Evolutionary conservation across 78 protist species (phyloP), one percentile per base, ranked within the genome.

Genomic region (Monocercomonoides exilis): DNA sequence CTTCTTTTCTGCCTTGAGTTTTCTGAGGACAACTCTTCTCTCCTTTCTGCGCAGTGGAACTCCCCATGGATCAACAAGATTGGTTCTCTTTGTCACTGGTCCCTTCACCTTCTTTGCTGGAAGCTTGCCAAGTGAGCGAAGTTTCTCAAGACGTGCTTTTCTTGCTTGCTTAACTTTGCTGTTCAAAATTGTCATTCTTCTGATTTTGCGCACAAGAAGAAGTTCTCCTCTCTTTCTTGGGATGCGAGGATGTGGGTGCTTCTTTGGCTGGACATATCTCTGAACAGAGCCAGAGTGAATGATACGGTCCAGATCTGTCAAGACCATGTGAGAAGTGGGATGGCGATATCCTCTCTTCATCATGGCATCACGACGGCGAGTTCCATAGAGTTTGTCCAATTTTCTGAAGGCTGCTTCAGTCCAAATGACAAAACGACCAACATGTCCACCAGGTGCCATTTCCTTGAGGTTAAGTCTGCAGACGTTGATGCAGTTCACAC

Each of bases 381-480:
- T 92, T 43, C 96, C 98, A 90, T 85, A 98, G 93, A 94, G 5
- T 32, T 6, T 0, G 91, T 96, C 96, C 45, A 99, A 94, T 86
- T 85, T 46, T 90, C 90, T 89, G 95, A 98, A 96, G 70, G 99
- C 99, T 54, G 89, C 85, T 91, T 96, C 85, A 64, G 99, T 93
- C 99, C 99, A 98, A 94, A 98, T 93, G 96, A 96, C 45, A 92
- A 98, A 95, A 87, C 99, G 96, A 89, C 99, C 99, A 38, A 98
- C 77, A 93, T 97, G 99, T 42, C 99, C 99, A 89, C 99, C 99
- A 41, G 99, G 99, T 84, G 99, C 99, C 84, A 98, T 96, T 92
- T 97, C 94, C 64, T 98, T 95, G 64, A 98, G 94, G 95, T 97
- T 98, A 70, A 98, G 92, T 81, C 95, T 63, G 80, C 77, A 46